Conservation (phyloP, 1,284 basidiomycete genomes). For the Naganishia cerealis region DNA sequence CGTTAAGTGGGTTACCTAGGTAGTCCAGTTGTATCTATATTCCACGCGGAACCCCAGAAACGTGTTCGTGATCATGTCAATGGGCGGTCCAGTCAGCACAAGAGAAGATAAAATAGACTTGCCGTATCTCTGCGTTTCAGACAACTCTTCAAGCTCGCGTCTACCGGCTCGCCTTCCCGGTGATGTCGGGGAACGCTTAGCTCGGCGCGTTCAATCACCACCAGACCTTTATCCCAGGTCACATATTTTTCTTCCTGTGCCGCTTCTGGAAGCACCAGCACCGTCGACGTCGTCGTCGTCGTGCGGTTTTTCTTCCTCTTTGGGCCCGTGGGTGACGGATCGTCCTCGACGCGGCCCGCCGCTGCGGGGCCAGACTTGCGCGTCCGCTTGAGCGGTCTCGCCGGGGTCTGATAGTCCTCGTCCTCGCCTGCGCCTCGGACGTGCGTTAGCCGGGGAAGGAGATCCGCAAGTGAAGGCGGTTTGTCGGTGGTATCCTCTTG, state of each 20-base stretch:
- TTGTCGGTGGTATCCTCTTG: background rate
- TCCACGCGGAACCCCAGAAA: background rate
- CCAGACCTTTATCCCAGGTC: conserved; percentile 73
- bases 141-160: conserved; percentile 60
- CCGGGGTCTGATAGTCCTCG: conserved; percentile 72
- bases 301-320: conserved; percentile 27
- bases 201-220: conserved; percentile 43
- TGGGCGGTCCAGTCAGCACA: no score
- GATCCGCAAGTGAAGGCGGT: conserved; percentile 12
- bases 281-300: conserved; percentile 34
- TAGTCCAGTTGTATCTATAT: conserved; percentile 68
- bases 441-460: conserved; percentile 39
- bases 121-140: conserved; percentile 54
- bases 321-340: conserved; percentile 44
- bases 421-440: conserved; percentile 75
- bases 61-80: background rate
- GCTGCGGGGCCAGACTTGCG: conserved; percentile 52
- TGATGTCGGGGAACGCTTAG: conserved; percentile 34
- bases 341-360: conserved; percentile 46
- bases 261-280: conserved; percentile 35
- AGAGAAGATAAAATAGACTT: conserved; percentile 16
- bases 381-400: conserved; percentile 43
- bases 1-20: conserved; percentile 69
- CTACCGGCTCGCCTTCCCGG: conserved; percentile 15
- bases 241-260: conserved; percentile 61